Evolutionary conservation across 768 basidiomycete genomes (phyloP), one percentile per base, ranked within the genome.

Genomic region (Rhodosporidiobolus odoratus): DNA sequence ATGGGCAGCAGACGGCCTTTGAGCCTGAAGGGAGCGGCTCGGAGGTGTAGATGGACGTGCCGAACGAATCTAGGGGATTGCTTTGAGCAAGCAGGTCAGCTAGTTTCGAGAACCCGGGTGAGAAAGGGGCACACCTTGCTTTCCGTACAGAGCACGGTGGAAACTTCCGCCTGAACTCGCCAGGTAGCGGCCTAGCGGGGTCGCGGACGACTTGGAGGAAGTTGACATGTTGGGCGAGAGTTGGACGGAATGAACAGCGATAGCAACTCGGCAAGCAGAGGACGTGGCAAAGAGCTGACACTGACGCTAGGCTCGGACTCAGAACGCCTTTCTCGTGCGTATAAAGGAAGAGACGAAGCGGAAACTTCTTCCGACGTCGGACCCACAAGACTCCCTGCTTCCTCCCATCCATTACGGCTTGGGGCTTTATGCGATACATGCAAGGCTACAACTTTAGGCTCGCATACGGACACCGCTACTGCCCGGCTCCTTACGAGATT

Each of bases 1-100:
- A 80, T 0, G 80, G 80, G 65, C 80, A 78, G 5, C 78, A 77
- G 6, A 81, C 71, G 40, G 79, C 62, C 5, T 71, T 48, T 13
- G 68, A 68, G 25, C 76, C 78, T 0, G 76, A n/a, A 2, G 58
- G 38, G 23, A 80, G 68, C 1, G 71, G 10, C 0, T 60, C 15
- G 0, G 71, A 64, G 4, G 79, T 61, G 68, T 75, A 80, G 52
- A 77, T 65, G 1, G 78, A 79, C 40, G 78, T 78, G 25, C 73
- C 73, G 54, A 48, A 75, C 5, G 50, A 15, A 35, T 75, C 73
- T 74, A 62, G 30, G 3, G 35, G 52, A 53, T 4, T n/a, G 12
- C 23, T 23, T 6, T 10, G 19, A 7, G 38, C 25, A 27, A 58
- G 19, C 2, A 32, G 58, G 41, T 59, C 58, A 59, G 58, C 58